Evolutionary conservation across 1,139 yeast species (phyloP).

Genomic region (Debaryomyces psychrophilus): DNA sequence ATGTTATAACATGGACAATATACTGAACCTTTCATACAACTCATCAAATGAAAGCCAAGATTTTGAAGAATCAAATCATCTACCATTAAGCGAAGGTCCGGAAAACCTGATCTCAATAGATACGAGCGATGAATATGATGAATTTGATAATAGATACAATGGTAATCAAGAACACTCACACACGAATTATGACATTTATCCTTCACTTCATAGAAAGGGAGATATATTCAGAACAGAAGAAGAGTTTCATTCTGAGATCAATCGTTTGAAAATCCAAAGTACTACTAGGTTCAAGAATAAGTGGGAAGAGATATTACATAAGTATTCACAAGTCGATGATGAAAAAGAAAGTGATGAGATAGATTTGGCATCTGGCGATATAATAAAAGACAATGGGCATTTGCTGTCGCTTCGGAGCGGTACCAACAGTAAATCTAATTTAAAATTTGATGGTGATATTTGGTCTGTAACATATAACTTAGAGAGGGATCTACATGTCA

Average conservation of each 20-base stretch:
- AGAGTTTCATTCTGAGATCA: slow-evolving; percentile 29
- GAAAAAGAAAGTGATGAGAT: slow-evolving; percentile 63
- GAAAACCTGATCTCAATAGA: slow-evolving; percentile 23
- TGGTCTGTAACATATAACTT: slow-evolving; percentile 28
- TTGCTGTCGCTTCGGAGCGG: slow-evolving; percentile 40
- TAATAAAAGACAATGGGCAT: slow-evolving; percentile 68
- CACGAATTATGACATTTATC: slow-evolving; percentile 2
- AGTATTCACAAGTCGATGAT: slow-evolving; percentile 55
- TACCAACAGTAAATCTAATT: slow-evolving; percentile 12
- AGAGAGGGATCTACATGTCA: slow-evolving; percentile 19
- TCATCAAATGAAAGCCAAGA: not conserved
- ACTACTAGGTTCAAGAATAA: slow-evolving; percentile 36
- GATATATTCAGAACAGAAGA: slow-evolving; percentile 6
- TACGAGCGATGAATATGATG: slow-evolving; percentile 15
- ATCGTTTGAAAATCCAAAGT: slow-evolving; percentile 31
- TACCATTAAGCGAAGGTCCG: not conserved
- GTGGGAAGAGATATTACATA: slow-evolving; percentile 60
- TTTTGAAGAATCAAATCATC: not conserved
- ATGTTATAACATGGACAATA: slow-evolving; percentile 2
- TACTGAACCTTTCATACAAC: not conserved
- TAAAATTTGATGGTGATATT: slow-evolving; percentile 18
- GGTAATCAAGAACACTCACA: slow-evolving; percentile 4
- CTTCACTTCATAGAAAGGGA: slow-evolving; percentile 9
- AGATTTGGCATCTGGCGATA: slow-evolving; percentile 62
- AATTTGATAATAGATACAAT: slow-evolving; percentile 4